Base-by-base conservation (phyloP, 139 green algal species). In the Volvox reticuliferus region DNA sequence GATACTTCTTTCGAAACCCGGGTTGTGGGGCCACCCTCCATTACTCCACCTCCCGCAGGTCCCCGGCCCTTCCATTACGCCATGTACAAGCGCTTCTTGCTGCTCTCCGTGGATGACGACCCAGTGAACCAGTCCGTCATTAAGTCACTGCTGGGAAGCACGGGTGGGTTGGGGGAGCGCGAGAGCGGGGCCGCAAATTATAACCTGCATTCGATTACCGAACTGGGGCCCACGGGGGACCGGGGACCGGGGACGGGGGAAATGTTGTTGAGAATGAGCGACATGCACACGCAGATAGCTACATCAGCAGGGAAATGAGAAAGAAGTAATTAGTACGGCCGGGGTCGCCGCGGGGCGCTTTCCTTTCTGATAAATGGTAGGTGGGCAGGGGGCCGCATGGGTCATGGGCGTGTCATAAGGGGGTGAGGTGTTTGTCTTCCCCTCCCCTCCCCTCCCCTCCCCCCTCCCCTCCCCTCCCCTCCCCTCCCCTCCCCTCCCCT, bases 31-130 rank as follows among this genome's bases (percentile, higher is more conserved):
- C 65, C 65, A 24, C 6, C 6, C 65, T n/a, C 65, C 16, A 9
- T 28, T 28, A 5, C 65, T 73, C 65, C 65, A 13, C 3, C 37
- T 18, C 37, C 69, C n/a, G 1, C 68, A 89, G 85, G 85, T 55
- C 86, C 86, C n/a, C 50, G 55, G 19, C 73, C 86, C 50, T 85
- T 84, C 73, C 86, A 90, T 76, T 90, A 82, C 50, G 76, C 86
- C 73, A 90, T 90, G 86, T 90, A 90, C 73, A 76, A 77, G 55
- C 86, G 86, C 87, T 84, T 79, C 50, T 87, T 92, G 87, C 79
- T 95, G n/a, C 85, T 94, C 84, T 93, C 84, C 1, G 93, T 94
- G 61, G 93, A 95, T 78, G 93, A 95, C 86, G 93, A 95, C 69
- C 35, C 36, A 28, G 88, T 95, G 0, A 95, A 94, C 85, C 93